These are phyloP conservation scores for Macrolepiota fuliginosa DNA, from an alignment of 768 basidiomycete species.

Conservation along the genomic window DNA sequence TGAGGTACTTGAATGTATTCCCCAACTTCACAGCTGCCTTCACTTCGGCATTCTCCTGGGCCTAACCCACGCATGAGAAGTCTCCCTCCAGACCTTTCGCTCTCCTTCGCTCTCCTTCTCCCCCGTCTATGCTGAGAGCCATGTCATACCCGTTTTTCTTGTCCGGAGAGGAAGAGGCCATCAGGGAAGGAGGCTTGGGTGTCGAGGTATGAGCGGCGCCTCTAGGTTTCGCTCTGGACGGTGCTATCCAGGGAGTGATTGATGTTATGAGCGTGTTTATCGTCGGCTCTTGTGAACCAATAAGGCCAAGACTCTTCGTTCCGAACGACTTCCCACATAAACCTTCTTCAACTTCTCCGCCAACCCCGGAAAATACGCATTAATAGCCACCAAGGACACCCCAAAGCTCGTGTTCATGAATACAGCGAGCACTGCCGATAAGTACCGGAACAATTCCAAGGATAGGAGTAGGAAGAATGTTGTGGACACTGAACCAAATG, in stretches of 20 bases:
- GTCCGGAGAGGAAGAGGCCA: not conserved
- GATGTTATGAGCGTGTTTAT: not conserved
- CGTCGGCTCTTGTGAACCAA: slow-evolving; percentile 10
- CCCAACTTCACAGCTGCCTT: slow-evolving; percentile 70
- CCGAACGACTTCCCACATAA: slow-evolving; percentile 30
- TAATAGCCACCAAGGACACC: slow-evolving; percentile 84
- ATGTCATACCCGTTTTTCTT: slow-evolving; percentile 43
- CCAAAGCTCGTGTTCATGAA: slow-evolving; percentile 86
- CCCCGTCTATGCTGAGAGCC: slow-evolving; percentile 31
- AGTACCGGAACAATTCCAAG: slow-evolving; percentile 67
- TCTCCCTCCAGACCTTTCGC: slow-evolving; percentile 51
- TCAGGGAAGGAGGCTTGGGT: not conserved
- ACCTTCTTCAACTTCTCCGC: slow-evolving; percentile 68
- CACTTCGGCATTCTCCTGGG: slow-evolving; percentile 73
- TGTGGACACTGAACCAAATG: slow-evolving; percentile 66
- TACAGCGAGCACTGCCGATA: slow-evolving; percentile 68
- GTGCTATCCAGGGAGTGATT: slow-evolving; percentile 18
- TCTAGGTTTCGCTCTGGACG: slow-evolving; percentile 25
- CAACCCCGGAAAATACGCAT: slow-evolving; percentile 79
- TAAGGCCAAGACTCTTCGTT: slow-evolving; percentile 13
- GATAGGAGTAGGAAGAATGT: slow-evolving; percentile 72
- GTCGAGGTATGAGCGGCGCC: slow-evolving; percentile 36
- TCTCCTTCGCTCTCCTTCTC: slow-evolving; percentile 13
- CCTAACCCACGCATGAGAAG: slow-evolving; percentile 70
- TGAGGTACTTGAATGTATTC: slow-evolving; percentile 86